A percentile compares a stretch with the other conserved stretches of the same genome.
phyloP scores from a whole-genome alignment of 345 rosid genomes.

The Lepidium sativum region DNA sequence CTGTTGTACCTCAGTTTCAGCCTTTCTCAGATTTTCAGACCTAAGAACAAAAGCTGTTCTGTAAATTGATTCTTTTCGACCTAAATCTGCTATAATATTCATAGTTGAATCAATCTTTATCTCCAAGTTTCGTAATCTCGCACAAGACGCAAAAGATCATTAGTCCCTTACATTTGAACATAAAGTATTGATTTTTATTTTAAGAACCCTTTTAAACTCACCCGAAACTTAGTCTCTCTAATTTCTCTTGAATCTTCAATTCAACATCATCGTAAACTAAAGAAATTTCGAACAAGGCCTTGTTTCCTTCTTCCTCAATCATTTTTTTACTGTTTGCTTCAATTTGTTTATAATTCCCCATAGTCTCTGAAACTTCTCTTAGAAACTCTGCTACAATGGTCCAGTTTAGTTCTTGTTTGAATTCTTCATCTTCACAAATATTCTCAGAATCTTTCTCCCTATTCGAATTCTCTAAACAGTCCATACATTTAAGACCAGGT shows the following conservation, averaged over 20 bases:
- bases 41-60: constrained; percentile 50
- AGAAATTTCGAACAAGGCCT: neutral
- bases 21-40: constrained; percentile 63
- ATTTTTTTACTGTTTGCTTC: constrained; percentile 9
- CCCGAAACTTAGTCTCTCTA: constrained; percentile 34
- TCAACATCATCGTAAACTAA: constrained; percentile 30
- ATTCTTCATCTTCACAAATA: constrained; percentile 7
- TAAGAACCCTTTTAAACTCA: constrained; percentile 11
- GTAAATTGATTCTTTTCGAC: constrained; percentile 39
- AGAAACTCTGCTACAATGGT: constrained; percentile 29
- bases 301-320: constrained; percentile 22
- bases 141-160: neutral
- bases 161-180: neutral
- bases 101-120: constrained; percentile 19
- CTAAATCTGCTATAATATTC: constrained; percentile 20
- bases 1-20: constrained; percentile 67
- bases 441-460: constrained; percentile 4
- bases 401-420: constrained; percentile 31
- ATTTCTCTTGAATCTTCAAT: constrained; percentile 24
- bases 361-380: constrained; percentile 30
- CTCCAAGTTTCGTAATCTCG: constrained; percentile 48
- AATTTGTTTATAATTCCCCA: constrained; percentile 22
- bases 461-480: constrained; percentile 16
- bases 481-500: constrained; percentile 22
- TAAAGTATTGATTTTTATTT: neutral